Evolutionary conservation across 352 stramenopile genomes (phyloP), one percentile per base, ranked within the genome.

Genomic region (Phytophthora ramorum): DNA sequence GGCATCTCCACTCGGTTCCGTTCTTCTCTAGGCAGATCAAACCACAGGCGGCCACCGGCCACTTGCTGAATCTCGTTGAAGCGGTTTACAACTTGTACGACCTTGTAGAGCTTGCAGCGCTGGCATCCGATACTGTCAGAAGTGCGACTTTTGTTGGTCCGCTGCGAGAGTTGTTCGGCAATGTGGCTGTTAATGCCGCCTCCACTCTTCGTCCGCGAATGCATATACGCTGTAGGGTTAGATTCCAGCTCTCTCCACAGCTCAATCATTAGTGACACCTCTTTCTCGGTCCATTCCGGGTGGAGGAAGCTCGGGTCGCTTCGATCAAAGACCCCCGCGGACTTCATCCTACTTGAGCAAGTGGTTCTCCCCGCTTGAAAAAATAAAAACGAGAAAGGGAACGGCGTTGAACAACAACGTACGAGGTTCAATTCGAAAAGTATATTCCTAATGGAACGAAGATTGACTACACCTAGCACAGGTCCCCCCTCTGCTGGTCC

Each of bases 21-120:
- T 17, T 69, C 59, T 37, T 48, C 13, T 8, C 19, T 64, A 3
- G 59, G 38, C 8, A 73, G 14, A 19, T 69, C 40, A 61, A 66
- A 69, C 65, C 65, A 73, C 17, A 52, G 35, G 3, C 13, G 20
- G 2, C 26, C 9, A 3, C 58, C 58, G 14, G 13, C 24, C 13
- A 22, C n/a, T 50, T 54, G 20, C n/a, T 64, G 50, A 14, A 55
- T 56, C 26, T 53, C 46, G 5, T 72, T 46, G 46, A 72, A 72
- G 13, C 37, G 35, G 13, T 38, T 46, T n/a, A 68, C 54, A 38
- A 59, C 54, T 19, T 47, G 50, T 7, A 64, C 14, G n/a, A 35
- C 32, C 19, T 69, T 45, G 40, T 69, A 73, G n/a, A 73, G n/a
- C 1, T 37, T 37, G 13, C 3, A 20, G 10, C 65, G 65, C 4